Evolutionary conservation across 2,329 filamentous ascomycete genomes (phyloP), one percentile per base, ranked within the genome.

Genomic region (Hymenoscyphus repandus): DNA sequence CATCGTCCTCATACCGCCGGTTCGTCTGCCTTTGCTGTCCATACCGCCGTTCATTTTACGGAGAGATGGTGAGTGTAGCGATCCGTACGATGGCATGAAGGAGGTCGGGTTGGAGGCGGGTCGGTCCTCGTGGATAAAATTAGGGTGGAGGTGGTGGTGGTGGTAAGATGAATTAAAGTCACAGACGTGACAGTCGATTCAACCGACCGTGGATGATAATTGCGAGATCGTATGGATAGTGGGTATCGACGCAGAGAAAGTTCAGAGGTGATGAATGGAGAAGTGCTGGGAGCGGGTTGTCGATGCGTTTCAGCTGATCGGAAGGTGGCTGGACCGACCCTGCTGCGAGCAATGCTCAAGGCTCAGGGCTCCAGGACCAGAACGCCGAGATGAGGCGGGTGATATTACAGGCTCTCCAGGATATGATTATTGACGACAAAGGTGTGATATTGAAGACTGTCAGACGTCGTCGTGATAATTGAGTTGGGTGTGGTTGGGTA

Each of bases 11-110:
- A 73, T 76, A 52, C 64, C 65, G 47, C 74, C 73, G 66, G 69
- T 75, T 66, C 78, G 75, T 65, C 76, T 70, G 48, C 72, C 60
- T 59, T 62, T 70, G 59, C 74, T 74, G 66, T 83, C 73, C 67
- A 80, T 77, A 59, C 79, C 79, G 68, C 82, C 76, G 76, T 90
- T 86, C 86, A 90, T 90, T 83, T 90, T 90, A 72, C 74, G 76
- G 66, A 90, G 74, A 61, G 87, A 90, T 64, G 86, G 86, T 64
- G 86, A 88, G 67, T 79, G 75, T 55, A 84, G 72, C 59, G 84
- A 87, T 68, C 81, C 82, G 84, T 88, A 88, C 58, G 79, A 76
- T 74, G 82, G 85, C 85, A 89, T 90, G 61, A 47, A 54, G 56
- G 59, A 51, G 47, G 43, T 45, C 45, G 49, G 47, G 32, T 30